Base-by-base conservation (phyloP, 768 basidiomycete genomes). In the Suillus weaverae region DNA sequence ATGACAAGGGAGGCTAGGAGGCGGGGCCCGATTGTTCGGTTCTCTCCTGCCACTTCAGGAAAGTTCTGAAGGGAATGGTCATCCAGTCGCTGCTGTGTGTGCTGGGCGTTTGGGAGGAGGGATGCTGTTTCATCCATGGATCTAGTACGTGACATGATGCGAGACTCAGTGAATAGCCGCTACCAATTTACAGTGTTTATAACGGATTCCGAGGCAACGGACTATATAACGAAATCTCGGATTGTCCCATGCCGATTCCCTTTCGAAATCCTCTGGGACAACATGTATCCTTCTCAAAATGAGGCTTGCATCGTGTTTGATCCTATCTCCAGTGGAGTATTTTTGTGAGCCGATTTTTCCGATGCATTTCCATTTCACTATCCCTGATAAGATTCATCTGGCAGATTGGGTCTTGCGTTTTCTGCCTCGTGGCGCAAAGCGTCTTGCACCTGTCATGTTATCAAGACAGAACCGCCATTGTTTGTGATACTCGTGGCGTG, bases 361-460 rank as follows among this genome's bases (percentile, higher is more conserved):
- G 61, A 50, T 65, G 53, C 51, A 66, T 70, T 63, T 36, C 51
- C 56, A 51, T 32, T 46, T 38, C 36, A 59, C 46, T 55, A 22
- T 43, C 13, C 41, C 53, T 63, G 66, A 66, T 63, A 60, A 62
- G 48, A 61, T 35, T 62, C 53, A 38, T 54, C 62, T 55, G 60
- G 39, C 35, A 61, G 66, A 61, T 62, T 61, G 67, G 59, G 61
- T 50, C 44, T 63, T 46, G 16, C 13, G 39, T 38, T 18, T 35
- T 54, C 33, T 66, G 77, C 84, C 84, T 84, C 81, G 80, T 84
- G 84, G 84, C 83, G 79, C 70, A 80, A 81, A 81, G 59, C 14
- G 33, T 50, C 11, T n/a, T 50, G 35, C 51, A 63, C 32, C 48
- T 33, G 65, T 39, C 39, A 53, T 64, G 48, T 68, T 69, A 71